phyloP scores from a whole-genome alignment of 495 filamentous ascomycete genomes.

The Aspergillus heteromorphus region DNA sequence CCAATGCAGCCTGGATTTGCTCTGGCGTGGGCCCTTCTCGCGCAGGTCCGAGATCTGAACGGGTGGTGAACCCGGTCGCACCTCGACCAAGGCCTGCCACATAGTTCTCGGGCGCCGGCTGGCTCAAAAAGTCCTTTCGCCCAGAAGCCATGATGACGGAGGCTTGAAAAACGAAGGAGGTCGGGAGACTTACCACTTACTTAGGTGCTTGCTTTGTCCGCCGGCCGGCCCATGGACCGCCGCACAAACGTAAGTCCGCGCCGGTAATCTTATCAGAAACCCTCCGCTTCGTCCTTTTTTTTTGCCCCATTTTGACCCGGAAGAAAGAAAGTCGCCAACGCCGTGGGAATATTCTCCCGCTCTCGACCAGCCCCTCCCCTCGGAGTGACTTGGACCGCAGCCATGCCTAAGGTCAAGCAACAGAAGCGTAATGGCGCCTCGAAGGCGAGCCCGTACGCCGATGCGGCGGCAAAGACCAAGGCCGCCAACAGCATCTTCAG shows the following conservation, averaged over 20 bases:
- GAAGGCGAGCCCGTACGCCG: conserved; percentile 51
- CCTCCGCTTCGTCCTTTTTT: conserved; percentile 9
- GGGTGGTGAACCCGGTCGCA: conserved; percentile 95
- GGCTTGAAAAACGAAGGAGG: background rate
- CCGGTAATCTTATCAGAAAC: conserved; percentile 40
- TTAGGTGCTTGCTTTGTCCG: too few species aligned
- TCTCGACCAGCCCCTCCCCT: background rate
- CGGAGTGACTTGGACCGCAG: background rate
- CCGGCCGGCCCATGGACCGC: background rate
- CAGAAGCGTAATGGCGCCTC: conserved; percentile 55
- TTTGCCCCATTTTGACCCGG: background rate
- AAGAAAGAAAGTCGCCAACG: background rate
- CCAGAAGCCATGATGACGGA: conserved; percentile 57
- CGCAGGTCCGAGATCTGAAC: conserved; percentile 93
- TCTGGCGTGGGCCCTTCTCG: conserved; percentile 96
- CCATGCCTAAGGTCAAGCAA: conserved; percentile 35
- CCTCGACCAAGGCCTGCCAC: conserved; percentile 96
- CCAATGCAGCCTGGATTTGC: conserved; percentile 94
- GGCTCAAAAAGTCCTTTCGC: conserved; percentile 85
- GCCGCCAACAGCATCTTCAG: conserved; percentile 79
- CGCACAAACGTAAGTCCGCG: conserved; percentile 30
- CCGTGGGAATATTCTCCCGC: too few species aligned
- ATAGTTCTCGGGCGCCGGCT: conserved; percentile 94
- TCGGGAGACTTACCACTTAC: background rate
- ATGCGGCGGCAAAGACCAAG: conserved; percentile 43